Evolutionary conservation across 495 filamentous ascomycete species (phyloP).

Genomic region (Emericellopsis terricola): DNA sequence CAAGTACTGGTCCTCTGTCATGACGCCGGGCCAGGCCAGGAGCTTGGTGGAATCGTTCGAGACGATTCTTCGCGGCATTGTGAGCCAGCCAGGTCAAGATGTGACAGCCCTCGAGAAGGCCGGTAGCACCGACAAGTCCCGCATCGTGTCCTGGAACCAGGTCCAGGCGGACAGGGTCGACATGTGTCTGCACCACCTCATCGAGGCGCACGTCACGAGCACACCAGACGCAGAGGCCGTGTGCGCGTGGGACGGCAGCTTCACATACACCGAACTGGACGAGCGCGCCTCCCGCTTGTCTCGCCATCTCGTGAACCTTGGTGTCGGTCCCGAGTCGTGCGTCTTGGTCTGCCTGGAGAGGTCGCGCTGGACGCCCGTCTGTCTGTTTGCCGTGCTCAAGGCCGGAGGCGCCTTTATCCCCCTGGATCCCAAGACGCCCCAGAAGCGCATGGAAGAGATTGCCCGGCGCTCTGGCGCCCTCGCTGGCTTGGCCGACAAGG

Average conservation of each 20-base stretch:
- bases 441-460: not conserved
- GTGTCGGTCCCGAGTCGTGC: not conserved
- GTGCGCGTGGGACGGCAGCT: conserved; percentile 32
- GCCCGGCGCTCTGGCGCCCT: not conserved
- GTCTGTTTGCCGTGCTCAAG: not conserved
- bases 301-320: conserved; percentile 13
- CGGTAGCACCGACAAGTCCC: not conserved
- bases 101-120: not conserved
- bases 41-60: too few species aligned
- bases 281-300: conserved; percentile 15
- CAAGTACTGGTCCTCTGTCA: too few species aligned
- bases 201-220: too few species aligned
- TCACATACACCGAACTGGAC: conserved; percentile 32
- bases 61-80: too few species aligned
- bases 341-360: not conserved
- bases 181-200: too few species aligned
- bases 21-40: too few species aligned
- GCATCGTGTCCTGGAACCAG: not conserved
- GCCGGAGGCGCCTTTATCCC: conserved; percentile 1
- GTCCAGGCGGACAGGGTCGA: not conserved
- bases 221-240: too few species aligned
- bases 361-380: not conserved
- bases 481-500: conserved; percentile 14
- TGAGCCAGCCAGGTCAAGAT: not conserved
- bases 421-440: not conserved